phyloP scores from a whole-genome alignment of 768 basidiomycete genomes.

The Amylocystis lapponica region DNA sequence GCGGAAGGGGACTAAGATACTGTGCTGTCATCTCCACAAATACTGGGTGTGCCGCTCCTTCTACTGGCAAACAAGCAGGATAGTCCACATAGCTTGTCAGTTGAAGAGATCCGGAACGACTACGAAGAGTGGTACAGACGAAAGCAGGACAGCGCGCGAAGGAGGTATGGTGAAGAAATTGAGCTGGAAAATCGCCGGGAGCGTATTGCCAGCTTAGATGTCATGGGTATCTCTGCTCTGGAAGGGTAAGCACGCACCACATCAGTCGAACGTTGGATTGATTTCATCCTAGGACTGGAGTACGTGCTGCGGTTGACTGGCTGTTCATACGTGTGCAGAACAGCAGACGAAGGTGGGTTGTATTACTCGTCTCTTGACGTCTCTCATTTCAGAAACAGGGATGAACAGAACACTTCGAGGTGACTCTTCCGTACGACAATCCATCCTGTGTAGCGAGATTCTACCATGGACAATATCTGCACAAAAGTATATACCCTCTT shows the following conservation, averaged over 20 bases:
- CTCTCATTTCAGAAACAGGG: not conserved
- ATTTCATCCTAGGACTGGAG: conserved; percentile 55
- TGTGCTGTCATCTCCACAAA: conserved; percentile 84
- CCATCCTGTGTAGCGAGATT: too few relatives aligned
- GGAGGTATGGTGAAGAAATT: conserved; percentile 35
- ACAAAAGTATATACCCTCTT: too few relatives aligned
- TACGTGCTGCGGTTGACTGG: conserved; percentile 75
- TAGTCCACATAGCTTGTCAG: conserved; percentile 68
- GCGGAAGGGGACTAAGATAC: conserved; percentile 47
- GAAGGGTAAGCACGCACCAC: conserved; percentile 62
- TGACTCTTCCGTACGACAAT: too few relatives aligned
- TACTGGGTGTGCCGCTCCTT: conserved; percentile 83
- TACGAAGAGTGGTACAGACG: conserved; percentile 85
- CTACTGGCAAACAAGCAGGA: conserved; percentile 98
- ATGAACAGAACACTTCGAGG: conserved; percentile 2
- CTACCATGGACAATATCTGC: too few relatives aligned
- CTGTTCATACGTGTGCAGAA: conserved; percentile 91
- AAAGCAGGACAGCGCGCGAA: conserved; percentile 61
- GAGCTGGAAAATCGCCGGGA: conserved; percentile 25
- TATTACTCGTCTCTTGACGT: not conserved
- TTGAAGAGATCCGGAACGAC: conserved; percentile 85
- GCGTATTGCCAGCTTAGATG: conserved; percentile 46
- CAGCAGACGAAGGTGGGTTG: conserved; percentile 53
- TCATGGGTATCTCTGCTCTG: conserved; percentile 85
- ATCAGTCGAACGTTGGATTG: not conserved